A percentile compares a stretch with the other conserved stretches of the same genome.
These are phyloP conservation scores for Chaetomiaceae sp. DNA, from an alignment of 2,329 filamentous ascomycete species.

Conservation along the genomic window DNA sequence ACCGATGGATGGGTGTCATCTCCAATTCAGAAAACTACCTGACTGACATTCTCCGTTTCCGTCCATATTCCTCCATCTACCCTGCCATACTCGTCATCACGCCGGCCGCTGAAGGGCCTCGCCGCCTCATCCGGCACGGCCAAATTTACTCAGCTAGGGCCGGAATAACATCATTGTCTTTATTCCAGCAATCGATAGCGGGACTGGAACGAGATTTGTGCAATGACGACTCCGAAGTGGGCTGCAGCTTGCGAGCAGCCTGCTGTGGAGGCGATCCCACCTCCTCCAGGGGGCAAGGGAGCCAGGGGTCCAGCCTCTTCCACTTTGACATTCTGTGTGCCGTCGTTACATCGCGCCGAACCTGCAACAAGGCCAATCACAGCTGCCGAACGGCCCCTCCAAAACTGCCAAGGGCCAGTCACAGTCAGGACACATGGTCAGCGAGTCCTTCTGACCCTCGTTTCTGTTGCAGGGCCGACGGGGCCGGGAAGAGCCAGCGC, in stretches of 20 bases:
- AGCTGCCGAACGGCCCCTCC: not conserved
- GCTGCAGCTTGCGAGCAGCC: not conserved
- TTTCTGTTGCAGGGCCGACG: conserved; percentile 1
- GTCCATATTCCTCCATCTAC: not conserved
- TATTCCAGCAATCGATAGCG: conserved; percentile 1
- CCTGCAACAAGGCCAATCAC: conserved; percentile 17
- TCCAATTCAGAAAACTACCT: conserved; percentile 4
- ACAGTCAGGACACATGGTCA: not conserved
- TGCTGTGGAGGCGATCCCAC: conserved; percentile 1
- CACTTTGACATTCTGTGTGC: conserved; percentile 17
- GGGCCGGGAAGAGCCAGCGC: not conserved
- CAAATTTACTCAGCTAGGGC: not conserved
- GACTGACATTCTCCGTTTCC: not conserved
- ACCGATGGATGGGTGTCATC: not conserved
- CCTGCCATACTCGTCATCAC: not conserved
- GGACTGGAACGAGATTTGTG: conserved; percentile 7
- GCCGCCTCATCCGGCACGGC: not conserved
- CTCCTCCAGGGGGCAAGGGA: not conserved
- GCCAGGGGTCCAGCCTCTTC: conserved; percentile 12
- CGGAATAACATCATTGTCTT: not conserved
- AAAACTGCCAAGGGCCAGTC: not conserved
- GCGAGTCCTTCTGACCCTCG: conserved; percentile 7
- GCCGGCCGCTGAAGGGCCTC: not conserved
- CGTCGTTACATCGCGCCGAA: conserved; percentile 19
- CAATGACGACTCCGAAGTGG: not conserved